Evolutionary conservation across 768 basidiomycete species (phyloP).

Genomic region (Lactarius trivialis): DNA sequence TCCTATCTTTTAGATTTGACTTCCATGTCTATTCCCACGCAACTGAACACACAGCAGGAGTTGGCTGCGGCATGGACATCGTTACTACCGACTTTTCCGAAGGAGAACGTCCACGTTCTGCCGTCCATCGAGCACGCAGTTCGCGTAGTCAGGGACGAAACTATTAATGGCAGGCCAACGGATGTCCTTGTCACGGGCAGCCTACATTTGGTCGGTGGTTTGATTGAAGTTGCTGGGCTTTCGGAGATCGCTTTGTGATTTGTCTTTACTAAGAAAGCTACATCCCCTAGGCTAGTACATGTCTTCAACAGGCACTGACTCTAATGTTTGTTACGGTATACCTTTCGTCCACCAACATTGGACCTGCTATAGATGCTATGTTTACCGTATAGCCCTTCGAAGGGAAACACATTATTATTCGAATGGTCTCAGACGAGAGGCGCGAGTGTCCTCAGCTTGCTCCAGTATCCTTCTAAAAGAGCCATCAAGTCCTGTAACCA

Average conservation of each 20-base stretch:
- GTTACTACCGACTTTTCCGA: slow-evolving; percentile 55
- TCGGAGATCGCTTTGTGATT: slow-evolving; percentile 56
- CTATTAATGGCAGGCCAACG: slow-evolving; percentile 27
- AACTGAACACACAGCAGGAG: slow-evolving; percentile 69
- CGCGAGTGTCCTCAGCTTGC: background rate
- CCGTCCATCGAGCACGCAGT: slow-evolving; percentile 89
- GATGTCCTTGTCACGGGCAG: slow-evolving; percentile 89
- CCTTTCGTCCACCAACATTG: background rate
- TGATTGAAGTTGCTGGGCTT: slow-evolving; percentile 85
- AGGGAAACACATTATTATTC: background rate
- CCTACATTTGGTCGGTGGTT: slow-evolving; percentile 87
- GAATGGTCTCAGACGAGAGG: background rate
- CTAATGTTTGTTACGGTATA: background rate
- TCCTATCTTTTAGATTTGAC: slow-evolving; percentile 58
- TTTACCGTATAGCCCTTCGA: background rate
- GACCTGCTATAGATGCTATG: background rate
- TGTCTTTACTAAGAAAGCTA: background rate
- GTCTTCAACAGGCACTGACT: slow-evolving; percentile 35
- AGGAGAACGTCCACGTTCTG: slow-evolving; percentile 63
- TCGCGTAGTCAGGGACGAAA: slow-evolving; percentile 45
- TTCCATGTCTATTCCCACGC: slow-evolving; percentile 53
- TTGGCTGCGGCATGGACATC: slow-evolving; percentile 68
- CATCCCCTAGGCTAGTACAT: background rate
- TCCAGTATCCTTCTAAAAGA: background rate
- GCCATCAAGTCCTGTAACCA: background rate